Conservation (phyloP, 2,329 filamentous ascomycete species). For the Colletotrichum sp. region DNA sequence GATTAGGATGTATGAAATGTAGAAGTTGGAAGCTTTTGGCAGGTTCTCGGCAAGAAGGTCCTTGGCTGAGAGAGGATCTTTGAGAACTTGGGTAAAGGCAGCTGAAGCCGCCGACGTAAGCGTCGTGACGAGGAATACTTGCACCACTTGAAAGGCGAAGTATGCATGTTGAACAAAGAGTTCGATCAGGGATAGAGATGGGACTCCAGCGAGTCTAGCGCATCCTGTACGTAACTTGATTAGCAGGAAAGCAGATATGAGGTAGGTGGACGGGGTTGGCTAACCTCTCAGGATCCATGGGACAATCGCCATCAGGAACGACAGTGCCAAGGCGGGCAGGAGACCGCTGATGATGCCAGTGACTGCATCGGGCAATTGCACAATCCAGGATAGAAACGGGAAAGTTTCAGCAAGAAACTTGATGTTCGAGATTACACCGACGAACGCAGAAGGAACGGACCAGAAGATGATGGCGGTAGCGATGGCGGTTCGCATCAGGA, state of each 20-base stretch:
- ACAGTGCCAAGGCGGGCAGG: conserved; percentile 78
- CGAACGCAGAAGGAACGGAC: conserved; percentile 75
- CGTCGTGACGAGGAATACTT: conserved; percentile 85
- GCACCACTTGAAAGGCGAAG: conserved; percentile 80
- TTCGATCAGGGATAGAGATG: conserved; percentile 75
- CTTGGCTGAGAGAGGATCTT: conserved; percentile 29
- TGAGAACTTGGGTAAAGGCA: conserved; percentile 60
- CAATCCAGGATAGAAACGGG: conserved; percentile 76
- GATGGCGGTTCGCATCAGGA: conserved; percentile 69
- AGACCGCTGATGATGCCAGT: conserved; percentile 84
- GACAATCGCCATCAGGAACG: conserved; percentile 82
- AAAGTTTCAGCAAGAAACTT: conserved; percentile 68
- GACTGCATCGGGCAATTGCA: conserved; percentile 69
- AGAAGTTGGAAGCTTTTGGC: conserved; percentile 83
- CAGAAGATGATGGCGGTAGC: conserved; percentile 84
- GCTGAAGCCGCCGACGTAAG: conserved; percentile 75
- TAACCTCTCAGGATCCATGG: conserved; percentile 76
- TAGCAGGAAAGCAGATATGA: background rate
- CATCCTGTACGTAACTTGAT: conserved; percentile 51
- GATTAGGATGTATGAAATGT: conserved; percentile 90
- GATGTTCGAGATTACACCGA: conserved; percentile 87
- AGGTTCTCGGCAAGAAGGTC: conserved; percentile 70
- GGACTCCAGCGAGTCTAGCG: conserved; percentile 73
- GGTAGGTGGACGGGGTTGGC: conserved; percentile 23
- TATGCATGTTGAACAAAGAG: conserved; percentile 80